Conservation (phyloP, 257 asterid species). For the Cruciata laevipes region DNA sequence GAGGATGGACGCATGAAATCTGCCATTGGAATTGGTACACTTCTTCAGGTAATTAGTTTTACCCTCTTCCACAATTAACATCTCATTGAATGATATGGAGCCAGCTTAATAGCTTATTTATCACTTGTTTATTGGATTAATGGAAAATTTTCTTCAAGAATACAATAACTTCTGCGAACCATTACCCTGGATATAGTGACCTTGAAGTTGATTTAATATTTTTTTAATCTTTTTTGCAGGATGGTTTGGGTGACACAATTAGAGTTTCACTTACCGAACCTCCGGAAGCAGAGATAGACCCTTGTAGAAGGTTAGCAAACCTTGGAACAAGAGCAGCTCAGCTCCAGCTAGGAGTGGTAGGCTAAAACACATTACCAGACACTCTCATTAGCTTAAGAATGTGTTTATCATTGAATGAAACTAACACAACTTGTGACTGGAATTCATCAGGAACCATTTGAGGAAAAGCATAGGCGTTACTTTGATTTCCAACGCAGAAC, state of each 20-base stretch:
- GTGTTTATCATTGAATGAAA: slow-evolving; percentile 12
- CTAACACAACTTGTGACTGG: slow-evolving; percentile 12
- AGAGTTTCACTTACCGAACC: slow-evolving; percentile 96
- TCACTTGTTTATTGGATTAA: not conserved
- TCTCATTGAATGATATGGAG: not conserved
- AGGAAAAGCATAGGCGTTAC: slow-evolving; percentile 84
- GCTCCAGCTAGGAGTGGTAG: slow-evolving; percentile 99
- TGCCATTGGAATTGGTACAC: slow-evolving; percentile 97
- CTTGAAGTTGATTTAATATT: not conserved
- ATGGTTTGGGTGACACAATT: slow-evolving; percentile 96
- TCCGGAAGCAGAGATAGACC: slow-evolving; percentile 95
- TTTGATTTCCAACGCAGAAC: slow-evolving; percentile 93
- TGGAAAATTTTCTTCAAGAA: slow-evolving; percentile 3
- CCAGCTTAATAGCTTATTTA: not conserved
- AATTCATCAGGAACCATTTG: slow-evolving; percentile 64
- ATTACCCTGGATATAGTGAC: not conserved
- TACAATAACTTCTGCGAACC: not conserved
- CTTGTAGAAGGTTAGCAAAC: slow-evolving; percentile 92
- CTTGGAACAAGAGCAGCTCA: slow-evolving; percentile 86
- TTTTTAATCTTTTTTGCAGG: slow-evolving; percentile 30
- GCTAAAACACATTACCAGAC: slow-evolving; percentile 13
- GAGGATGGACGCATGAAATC: slow-evolving; percentile 99
- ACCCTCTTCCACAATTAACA: slow-evolving; percentile 1
- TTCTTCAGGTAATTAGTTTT: slow-evolving; percentile 60
- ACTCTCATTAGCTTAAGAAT: slow-evolving; percentile 13